Evolutionary conservation across 495 filamentous ascomycete genomes (phyloP).

Genomic region (Astrothelium subdiscretum): DNA sequence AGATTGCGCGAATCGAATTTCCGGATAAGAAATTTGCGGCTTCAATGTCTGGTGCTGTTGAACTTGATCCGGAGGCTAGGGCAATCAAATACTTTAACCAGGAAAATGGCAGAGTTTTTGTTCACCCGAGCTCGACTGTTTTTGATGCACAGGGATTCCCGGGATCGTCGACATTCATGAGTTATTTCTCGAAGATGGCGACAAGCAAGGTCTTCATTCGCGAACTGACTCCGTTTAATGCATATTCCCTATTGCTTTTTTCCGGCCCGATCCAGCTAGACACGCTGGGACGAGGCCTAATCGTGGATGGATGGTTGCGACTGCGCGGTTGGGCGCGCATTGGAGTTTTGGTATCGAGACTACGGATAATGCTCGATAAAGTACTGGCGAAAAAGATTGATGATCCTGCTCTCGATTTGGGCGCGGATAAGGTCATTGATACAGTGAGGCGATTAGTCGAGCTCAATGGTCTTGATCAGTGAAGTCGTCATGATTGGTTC

Average conservation of each 20-base stretch:
- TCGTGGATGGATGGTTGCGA: slow-evolving; percentile 89
- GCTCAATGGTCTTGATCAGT: slow-evolving; percentile 74
- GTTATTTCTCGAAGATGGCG: slow-evolving; percentile 81
- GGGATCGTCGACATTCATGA: slow-evolving; percentile 56
- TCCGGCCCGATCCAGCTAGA: slow-evolving; percentile 74
- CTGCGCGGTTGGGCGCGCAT: slow-evolving; percentile 90
- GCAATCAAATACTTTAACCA: slow-evolving; percentile 87
- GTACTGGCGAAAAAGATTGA: slow-evolving; percentile 68
- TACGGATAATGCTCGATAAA: slow-evolving; percentile 77
- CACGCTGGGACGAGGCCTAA: slow-evolving; percentile 72
- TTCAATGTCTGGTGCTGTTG: slow-evolving; percentile 73
- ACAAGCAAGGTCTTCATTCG: slow-evolving; percentile 82
- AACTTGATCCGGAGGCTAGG: slow-evolving; percentile 81
- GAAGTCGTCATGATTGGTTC: too few relatives aligned
- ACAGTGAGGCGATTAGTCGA: slow-evolving; percentile 70
- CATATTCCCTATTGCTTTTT: slow-evolving; percentile 84
- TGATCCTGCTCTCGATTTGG: slow-evolving; percentile 50
- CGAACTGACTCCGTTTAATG: slow-evolving; percentile 87
- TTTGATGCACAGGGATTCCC: slow-evolving; percentile 70
- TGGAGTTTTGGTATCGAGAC: slow-evolving; percentile 72
- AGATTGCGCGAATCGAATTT: slow-evolving; percentile 80
- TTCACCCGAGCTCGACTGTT: slow-evolving; percentile 77
- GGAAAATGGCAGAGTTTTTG: slow-evolving; percentile 78
- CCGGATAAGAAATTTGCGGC: slow-evolving; percentile 91
- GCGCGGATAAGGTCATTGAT: slow-evolving; percentile 56